Evolutionary conservation across 2,329 filamentous ascomycete genomes (phyloP).

Genomic region (Rutstroemia sp.): DNA sequence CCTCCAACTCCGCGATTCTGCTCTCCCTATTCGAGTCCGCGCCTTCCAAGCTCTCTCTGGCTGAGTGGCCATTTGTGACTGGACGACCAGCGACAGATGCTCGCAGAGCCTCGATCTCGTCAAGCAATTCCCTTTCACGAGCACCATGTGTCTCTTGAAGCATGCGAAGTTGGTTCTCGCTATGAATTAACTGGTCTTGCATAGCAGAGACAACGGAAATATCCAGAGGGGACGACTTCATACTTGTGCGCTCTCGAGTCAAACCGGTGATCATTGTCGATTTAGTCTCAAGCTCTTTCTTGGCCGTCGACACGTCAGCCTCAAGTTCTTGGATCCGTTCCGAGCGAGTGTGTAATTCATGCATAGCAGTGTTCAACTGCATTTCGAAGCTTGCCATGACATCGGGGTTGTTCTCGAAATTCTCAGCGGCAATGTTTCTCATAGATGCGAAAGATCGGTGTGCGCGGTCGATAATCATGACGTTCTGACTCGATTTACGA

Average conservation of each 20-base stretch:
- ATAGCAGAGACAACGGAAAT: conserved; percentile 84
- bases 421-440: conserved; percentile 79
- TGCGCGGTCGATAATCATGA: conserved; percentile 81
- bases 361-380: conserved; percentile 85
- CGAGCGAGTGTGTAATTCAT: conserved; percentile 78
- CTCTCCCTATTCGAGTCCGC: conserved; percentile 27
- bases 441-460: conserved; percentile 87
- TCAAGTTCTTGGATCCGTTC: conserved; percentile 89
- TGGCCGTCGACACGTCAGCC: conserved; percentile 70
- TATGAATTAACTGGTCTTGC: conserved; percentile 81
- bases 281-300: conserved; percentile 96
- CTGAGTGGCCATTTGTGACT: conserved; percentile 8
- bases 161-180: conserved; percentile 69
- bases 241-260: conserved; percentile 84
- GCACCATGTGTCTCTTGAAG: conserved; percentile 66
- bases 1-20: conserved; percentile 53
- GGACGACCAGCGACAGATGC: conserved; percentile 16
- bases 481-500: conserved; percentile 84
- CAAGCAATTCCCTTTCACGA: conserved; percentile 67
- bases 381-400: conserved; percentile 87
- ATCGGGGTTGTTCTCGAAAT: conserved; percentile 75
- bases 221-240: conserved; percentile 79
- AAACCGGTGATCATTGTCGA: conserved; percentile 92
- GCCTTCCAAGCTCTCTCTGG: conserved; percentile 9
- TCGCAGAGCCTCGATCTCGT: conserved; percentile 64